Base-by-base conservation (phyloP, 805 yeast species). In the Komagataella ulmi region DNA sequence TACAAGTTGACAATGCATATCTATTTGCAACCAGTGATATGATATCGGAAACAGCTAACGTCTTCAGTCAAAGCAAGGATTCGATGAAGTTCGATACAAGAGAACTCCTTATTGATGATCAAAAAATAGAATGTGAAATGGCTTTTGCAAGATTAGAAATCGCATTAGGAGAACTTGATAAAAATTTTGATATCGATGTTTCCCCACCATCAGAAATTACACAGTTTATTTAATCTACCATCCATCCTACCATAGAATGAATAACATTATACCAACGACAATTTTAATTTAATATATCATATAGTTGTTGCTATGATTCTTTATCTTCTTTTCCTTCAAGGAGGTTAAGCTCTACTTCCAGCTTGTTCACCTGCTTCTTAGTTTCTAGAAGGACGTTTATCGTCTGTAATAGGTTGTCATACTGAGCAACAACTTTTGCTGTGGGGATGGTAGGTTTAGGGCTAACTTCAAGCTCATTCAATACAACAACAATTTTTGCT, bases 391-490 rank as follows among this genome's bases (percentile, higher is more conserved):
- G 69, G 1, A 83, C 76, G 10, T 80, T 81, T 30, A 88, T 85
- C 0, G 82, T 71, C 56, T 82, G 81, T 49, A 85, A 73, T 50
- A 93, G 66, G 52, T 79, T 80, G 58, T 91, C 97, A 61, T 85
- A 89, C 59, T 79, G 80, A 6, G 81, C 74, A 66, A 88, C 78
- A 1, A 90, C 88, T 50, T 74, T 80, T 43, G 83, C 79, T 0
- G 98, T 86, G 3, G 96, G 91, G 83, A 93, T 83, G 1, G 83
- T 82, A 0, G 98, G 98, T 57, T 84, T 83, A 3, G 81, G 68
- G 0, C 97, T 84, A 7, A 93, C 67, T 3, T 83, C 89, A 54
- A 93, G 66, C 61, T 93, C 99, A 52, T 83, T 85, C 54, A 91
- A 66, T 8, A 81, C 73, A 17, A 78, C 76, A 24, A 68, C 64